Base-by-base conservation (phyloP, 345 rosid genomes). In the Streptanthus diversifolius region DNA sequence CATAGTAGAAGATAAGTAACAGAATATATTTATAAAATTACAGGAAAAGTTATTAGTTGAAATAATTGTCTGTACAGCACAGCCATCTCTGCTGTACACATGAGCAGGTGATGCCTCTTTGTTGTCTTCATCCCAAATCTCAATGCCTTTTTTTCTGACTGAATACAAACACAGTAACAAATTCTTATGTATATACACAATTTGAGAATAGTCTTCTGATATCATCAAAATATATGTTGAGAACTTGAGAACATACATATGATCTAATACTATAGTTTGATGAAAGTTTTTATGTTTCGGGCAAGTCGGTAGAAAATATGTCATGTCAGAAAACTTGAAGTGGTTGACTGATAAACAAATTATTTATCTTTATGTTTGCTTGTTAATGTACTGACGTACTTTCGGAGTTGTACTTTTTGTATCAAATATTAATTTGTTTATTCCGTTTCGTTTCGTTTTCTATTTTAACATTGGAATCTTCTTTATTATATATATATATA, bases 61-160 rank as follows among this genome's bases (percentile, higher is more conserved):
- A 76, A 76, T 69, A 53, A 76, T 76, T 69, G 75, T 61, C 7
- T 24, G 48, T 62, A 76, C 70, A 75, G 74, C 56, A 75, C 57
- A 68, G 15, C 52, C 17, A 76, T 76, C 75, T 63, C n/a, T 53
- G 79, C 66, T 76, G 79, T 27, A 17, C 79, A 70, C 75, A 76
- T 76, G 80, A 76, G 52, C 71, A 61, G 70, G 56, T 63, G 59
- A 52, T 54, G 74, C 35, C 64, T 52, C 44, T 17, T 53, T 68
- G 37, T 76, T 76, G 80, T 76, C 60, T 14, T 11, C 36, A 33
- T 18, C 61, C 59, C 41, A 55, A 73, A 55, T 55, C 70, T 56
- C 60, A 27, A 62, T 63, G 66, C 61, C 47, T 70, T 63, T 37
- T 63, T 37, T 54, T 21, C 32, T 47, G 25, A 36, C 60, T 48